Conservation (phyloP, 768 basidiomycete species). For the Boletus rex-veris region DNA sequence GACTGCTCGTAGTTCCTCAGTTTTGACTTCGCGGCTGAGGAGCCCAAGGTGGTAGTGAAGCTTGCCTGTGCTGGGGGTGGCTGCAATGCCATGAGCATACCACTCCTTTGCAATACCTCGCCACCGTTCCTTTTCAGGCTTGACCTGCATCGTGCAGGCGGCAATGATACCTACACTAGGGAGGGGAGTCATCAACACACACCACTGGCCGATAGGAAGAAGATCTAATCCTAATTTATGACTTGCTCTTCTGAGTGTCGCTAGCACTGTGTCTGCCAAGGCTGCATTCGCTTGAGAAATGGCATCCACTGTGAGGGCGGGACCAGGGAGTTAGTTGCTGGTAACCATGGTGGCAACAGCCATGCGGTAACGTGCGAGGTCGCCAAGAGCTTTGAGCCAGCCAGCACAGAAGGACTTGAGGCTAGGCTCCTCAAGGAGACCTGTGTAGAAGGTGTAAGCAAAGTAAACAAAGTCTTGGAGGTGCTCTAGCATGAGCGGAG, state of each 20-base stretch:
- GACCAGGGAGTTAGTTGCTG: conserved; percentile 40
- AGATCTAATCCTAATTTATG: conserved; percentile 21
- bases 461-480: conserved; percentile 94
- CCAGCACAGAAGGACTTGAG: conserved; percentile 68
- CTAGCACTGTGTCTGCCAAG: conserved; percentile 21
- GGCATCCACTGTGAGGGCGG: conserved; percentile 54
- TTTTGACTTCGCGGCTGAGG: conserved; percentile 77
- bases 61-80: conserved; percentile 91
- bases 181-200: conserved; percentile 58
- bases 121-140: conserved; percentile 93
- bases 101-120: conserved; percentile 84
- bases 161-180: conserved; percentile 86
- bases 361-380: conserved; percentile 93
- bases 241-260: conserved; percentile 37
- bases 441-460: conserved; percentile 92
- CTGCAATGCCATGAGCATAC: conserved; percentile 84
- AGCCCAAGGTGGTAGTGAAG: conserved; percentile 92
- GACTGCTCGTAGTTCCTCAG: conserved; percentile 77
- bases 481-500: conserved; percentile 72
- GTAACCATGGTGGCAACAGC: conserved; percentile 81
- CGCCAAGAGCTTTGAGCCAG: conserved; percentile 97
- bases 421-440: conserved; percentile 79
- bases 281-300: conserved; percentile 44
- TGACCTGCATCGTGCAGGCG: conserved; percentile 76
- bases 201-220: conserved; percentile 49